phyloP scores from a whole-genome alignment of 2,329 filamentous ascomycete genomes.

The Cladorrhinum sp. region DNA sequence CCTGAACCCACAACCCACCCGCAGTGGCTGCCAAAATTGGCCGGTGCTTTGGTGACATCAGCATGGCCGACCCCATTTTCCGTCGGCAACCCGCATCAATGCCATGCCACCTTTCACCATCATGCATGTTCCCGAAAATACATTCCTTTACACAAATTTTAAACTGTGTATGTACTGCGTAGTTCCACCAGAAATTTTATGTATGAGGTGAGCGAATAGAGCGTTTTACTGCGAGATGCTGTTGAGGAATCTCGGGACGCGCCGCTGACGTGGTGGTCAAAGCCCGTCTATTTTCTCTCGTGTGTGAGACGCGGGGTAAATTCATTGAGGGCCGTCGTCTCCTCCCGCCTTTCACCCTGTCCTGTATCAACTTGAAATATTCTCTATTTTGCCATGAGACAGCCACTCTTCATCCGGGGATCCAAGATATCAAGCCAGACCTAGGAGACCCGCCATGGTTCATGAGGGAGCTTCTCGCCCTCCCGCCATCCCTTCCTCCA shows the following conservation, averaged over 20 bases:
- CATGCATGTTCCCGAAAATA: background rate
- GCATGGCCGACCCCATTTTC: background rate
- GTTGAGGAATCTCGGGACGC: background rate
- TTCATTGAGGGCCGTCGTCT: background rate
- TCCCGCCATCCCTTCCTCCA: background rate
- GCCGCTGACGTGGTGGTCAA: background rate
- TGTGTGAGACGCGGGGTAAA: constrained; percentile 14
- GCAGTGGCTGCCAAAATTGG: background rate
- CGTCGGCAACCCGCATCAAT: background rate
- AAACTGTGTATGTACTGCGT: no score
- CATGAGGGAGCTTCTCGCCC: background rate
- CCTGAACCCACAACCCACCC: no score
- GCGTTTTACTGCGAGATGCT: no score
- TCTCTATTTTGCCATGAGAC: constrained; percentile 4
- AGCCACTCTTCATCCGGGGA: background rate
- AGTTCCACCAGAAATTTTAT: no score
- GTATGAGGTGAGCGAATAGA: no score
- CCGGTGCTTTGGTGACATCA: background rate
- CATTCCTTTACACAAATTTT: background rate
- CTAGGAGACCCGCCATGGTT: background rate
- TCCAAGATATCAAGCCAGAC: background rate
- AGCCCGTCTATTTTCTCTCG: background rate
- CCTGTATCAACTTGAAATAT: background rate
- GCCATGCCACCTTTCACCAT: background rate
- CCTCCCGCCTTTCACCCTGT: background rate